Percentiles rank a stretch among this genome's conserved stretches.
phyloP scores from a whole-genome alignment of 139 green algal genomes.

The Picochlorum sp. region DNA sequence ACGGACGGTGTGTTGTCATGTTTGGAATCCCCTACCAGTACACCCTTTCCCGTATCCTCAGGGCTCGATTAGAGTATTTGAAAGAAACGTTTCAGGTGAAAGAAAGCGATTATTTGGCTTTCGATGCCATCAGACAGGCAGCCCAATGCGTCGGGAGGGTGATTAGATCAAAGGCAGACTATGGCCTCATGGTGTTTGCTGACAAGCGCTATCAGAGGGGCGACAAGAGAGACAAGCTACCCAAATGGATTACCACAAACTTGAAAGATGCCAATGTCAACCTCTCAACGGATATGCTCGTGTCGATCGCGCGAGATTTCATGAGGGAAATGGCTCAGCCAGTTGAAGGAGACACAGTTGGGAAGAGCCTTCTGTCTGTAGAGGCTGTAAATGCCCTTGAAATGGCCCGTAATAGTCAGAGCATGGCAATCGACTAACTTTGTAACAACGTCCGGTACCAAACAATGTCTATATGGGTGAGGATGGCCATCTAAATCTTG shows the following conservation, averaged over 20 bases:
- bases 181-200: constrained; percentile 57
- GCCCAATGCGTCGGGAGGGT: constrained; percentile 97
- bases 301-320: constrained; percentile 84
- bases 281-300: constrained; percentile 91
- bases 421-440: background rate
- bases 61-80: constrained; percentile 88
- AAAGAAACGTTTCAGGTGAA: constrained; percentile 81
- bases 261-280: constrained; percentile 90
- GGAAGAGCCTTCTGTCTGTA: constrained; percentile 64
- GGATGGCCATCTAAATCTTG: too few species aligned
- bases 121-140: constrained; percentile 93
- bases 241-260: constrained; percentile 85
- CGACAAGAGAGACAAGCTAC: constrained; percentile 96
- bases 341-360: constrained; percentile 48
- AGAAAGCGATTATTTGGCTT: constrained; percentile 91
- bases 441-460: background rate
- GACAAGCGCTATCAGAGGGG: constrained; percentile 83
- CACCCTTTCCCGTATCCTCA: constrained; percentile 77
- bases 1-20: constrained; percentile 91
- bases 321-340: constrained; percentile 91
- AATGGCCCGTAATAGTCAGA: constrained; percentile 3
- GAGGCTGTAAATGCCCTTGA: constrained; percentile 56
- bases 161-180: constrained; percentile 94
- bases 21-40: constrained; percentile 97
- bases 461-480: background rate